phyloP scores from a whole-genome alignment of 163 green algal genomes.

The Chlorella variabilis region DNA sequence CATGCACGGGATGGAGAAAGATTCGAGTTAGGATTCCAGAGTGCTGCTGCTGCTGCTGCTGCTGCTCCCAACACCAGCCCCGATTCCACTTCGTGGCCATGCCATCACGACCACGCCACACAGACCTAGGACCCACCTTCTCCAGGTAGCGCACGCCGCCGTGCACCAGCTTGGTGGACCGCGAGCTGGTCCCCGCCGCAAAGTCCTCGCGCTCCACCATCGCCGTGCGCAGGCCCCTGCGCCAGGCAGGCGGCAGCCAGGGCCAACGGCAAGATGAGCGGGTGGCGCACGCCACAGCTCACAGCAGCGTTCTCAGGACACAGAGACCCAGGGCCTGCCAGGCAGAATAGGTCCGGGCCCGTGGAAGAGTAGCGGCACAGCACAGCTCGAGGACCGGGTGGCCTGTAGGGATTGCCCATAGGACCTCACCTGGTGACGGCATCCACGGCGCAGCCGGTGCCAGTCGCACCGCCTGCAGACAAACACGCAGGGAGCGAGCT shows the following conservation, averaged over 20 bases:
- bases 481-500: neutral
- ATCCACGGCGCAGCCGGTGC: slow-evolving; percentile 91
- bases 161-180: slow-evolving; percentile 97
- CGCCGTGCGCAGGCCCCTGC: slow-evolving; percentile 77
- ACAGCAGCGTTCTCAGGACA: too few relatives aligned
- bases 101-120: too few relatives aligned
- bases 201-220: slow-evolving; percentile 97
- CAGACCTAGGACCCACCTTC: too few relatives aligned
- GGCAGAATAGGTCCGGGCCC: too few relatives aligned
- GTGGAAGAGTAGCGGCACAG: too few relatives aligned
- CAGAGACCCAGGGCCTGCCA: too few relatives aligned
- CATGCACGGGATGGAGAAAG: neutral
- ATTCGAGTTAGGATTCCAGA: too few relatives aligned
- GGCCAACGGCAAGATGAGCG: neutral
- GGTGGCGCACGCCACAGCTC: too few relatives aligned
- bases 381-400: too few relatives aligned
- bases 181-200: slow-evolving; percentile 86
- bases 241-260: neutral
- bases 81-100: too few relatives aligned
- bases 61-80: too few relatives aligned
- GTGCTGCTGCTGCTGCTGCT: too few relatives aligned
- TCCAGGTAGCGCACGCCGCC: slow-evolving; percentile 98
- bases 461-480: slow-evolving; percentile 87
- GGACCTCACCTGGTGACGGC: slow-evolving; percentile 85
- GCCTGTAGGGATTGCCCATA: neutral